Percentiles rank a stretch among this genome's conserved stretches.
These are phyloP conservation scores for Excoecaria cochinchinensis DNA, from an alignment of 345 rosid species.

Conservation along the genomic window DNA sequence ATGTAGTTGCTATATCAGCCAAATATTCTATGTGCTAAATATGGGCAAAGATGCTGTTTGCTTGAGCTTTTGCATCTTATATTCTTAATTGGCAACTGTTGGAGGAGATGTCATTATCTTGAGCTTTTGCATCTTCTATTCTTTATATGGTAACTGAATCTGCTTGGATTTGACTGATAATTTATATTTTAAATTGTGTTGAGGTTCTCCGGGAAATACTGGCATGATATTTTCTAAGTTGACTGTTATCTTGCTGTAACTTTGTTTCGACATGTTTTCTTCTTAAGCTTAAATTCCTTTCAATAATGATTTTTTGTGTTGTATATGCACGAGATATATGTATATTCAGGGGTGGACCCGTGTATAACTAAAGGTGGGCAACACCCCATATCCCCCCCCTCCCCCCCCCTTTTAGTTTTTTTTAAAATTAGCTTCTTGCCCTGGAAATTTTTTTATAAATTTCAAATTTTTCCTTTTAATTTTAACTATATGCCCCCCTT, in stretches of 20 bases:
- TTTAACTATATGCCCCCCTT: no score
- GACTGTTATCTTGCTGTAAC: not conserved
- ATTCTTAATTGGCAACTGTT: not conserved
- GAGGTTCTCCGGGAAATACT: constrained; percentile 88
- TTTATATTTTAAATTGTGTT: constrained; percentile 42
- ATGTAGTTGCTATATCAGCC: not conserved
- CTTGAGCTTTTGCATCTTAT: not conserved
- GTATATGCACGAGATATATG: not conserved
- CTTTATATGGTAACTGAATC: no score
- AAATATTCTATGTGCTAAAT: no score
- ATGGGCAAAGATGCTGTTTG: not conserved
- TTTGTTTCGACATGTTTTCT: not conserved
- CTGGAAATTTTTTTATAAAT: no score
- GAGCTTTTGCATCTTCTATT: no score
- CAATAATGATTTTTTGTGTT: not conserved
- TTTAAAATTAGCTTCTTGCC: no score
- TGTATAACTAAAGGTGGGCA: no score
- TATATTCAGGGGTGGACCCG: not conserved
- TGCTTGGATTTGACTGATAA: no score
- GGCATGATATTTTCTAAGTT: constrained; percentile 31
- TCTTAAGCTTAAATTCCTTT: not conserved
- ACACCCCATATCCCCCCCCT: no score
- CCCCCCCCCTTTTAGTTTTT: no score
- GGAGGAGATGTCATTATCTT: not conserved
- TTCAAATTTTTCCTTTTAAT: no score